These are phyloP conservation scores for Monilinia fructicola DNA, from an alignment of 2,329 filamentous ascomycete genomes.

Conservation along the genomic window DNA sequence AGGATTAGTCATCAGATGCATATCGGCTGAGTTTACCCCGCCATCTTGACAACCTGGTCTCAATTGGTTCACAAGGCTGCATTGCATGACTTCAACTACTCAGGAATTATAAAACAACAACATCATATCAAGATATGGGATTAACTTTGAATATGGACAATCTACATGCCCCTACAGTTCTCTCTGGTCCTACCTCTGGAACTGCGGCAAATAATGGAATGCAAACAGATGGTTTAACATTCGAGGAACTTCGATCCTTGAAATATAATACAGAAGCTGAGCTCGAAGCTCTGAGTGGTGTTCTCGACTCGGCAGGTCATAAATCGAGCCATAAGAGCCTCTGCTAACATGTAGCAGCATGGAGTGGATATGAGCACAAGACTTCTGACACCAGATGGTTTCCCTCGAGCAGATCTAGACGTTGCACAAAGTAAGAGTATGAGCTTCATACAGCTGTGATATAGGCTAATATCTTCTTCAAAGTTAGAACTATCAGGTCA, in stretches of 20 bases:
- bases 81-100: constrained; percentile 10
- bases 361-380: constrained; percentile 88
- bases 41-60: constrained; percentile 26
- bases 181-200: constrained; percentile 73
- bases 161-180: constrained; percentile 68
- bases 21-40: not conserved
- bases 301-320: constrained; percentile 77
- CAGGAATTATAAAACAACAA: constrained; percentile 8
- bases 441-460: not conserved
- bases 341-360: constrained; percentile 58
- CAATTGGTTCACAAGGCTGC: constrained; percentile 20
- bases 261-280: constrained; percentile 86
- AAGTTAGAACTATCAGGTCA: constrained; percentile 89
- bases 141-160: constrained; percentile 55
- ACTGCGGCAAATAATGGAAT: constrained; percentile 58
- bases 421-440: constrained; percentile 77
- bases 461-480: not conserved
- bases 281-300: constrained; percentile 76
- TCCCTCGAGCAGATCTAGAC: constrained; percentile 89
- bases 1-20: constrained; percentile 19
- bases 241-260: constrained; percentile 77
- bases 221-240: constrained; percentile 61
- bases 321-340: not conserved
- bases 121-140: constrained; percentile 33
- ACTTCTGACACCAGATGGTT: constrained; percentile 85